A percentile compares a stretch with the other conserved stretches of the same genome.
phyloP scores from a whole-genome alignment of 2,329 filamentous ascomycete species.

The Penicillium hesseltinei region DNA sequence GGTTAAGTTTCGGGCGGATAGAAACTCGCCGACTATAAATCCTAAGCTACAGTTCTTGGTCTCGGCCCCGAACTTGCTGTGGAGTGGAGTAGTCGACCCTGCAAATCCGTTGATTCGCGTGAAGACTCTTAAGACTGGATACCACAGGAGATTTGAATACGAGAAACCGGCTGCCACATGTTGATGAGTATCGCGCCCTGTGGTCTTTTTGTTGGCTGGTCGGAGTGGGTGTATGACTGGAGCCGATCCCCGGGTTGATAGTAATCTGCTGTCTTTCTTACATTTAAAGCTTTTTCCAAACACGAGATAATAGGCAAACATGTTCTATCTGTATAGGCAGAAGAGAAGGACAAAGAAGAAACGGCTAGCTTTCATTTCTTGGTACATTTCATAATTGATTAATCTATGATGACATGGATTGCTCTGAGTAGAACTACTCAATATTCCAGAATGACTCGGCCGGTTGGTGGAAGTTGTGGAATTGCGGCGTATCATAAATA shows the following conservation, averaged over 20 bases:
- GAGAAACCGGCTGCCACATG: not conserved
- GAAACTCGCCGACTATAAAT: not conserved
- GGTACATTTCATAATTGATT: not conserved
- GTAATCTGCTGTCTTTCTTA: not conserved
- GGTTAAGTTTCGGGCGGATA: not conserved
- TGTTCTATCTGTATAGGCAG: not conserved
- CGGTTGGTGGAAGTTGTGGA: not conserved
- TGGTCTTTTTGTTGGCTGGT: not conserved
- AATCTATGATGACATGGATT: not conserved
- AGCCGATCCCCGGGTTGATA: not conserved
- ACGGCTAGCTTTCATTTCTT: not conserved
- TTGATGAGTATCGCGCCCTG: not conserved
- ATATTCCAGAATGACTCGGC: not conserved
- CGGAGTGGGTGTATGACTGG: not conserved
- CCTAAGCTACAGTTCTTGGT: not conserved
- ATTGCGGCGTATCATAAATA: constrained; percentile 50
- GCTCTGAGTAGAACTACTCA: not conserved
- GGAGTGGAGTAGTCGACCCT: not conserved
- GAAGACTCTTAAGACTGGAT: not conserved
- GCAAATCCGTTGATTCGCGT: not conserved
- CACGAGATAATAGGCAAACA: not conserved
- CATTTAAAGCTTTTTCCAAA: not conserved
- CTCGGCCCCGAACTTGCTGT: not conserved
- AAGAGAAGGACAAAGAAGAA: not conserved
- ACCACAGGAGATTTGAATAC: not conserved